Evolutionary conservation across 495 filamentous ascomycete genomes (phyloP).

Genomic region (Neurospora pannonica): DNA sequence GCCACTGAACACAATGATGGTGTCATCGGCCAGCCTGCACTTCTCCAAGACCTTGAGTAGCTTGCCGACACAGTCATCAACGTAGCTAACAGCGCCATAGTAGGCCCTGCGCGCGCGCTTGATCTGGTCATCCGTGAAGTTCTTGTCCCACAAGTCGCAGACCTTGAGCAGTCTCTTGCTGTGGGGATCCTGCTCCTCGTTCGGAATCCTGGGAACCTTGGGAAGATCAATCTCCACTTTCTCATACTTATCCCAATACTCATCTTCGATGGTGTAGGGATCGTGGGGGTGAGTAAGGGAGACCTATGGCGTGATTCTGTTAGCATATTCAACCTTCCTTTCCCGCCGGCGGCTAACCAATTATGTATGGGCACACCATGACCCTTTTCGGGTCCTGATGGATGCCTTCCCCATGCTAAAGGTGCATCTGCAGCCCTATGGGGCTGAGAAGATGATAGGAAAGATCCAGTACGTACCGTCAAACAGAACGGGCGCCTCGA

Average conservation of each 20-base stretch:
- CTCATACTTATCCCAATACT: slow-evolving; percentile 86
- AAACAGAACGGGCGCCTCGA: slow-evolving; percentile 68
- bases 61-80: slow-evolving; percentile 78
- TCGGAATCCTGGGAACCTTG: slow-evolving; percentile 53
- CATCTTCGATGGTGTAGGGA: slow-evolving; percentile 78
- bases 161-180: slow-evolving; percentile 71
- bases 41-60: slow-evolving; percentile 62
- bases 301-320: slow-evolving; percentile 31
- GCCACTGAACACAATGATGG: slow-evolving; percentile 77
- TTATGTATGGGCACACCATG: neutral
- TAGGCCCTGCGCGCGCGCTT: slow-evolving; percentile 73
- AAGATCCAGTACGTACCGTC: slow-evolving; percentile 39
- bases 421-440: neutral
- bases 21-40: slow-evolving; percentile 68
- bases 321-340: neutral
- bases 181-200: slow-evolving; percentile 73
- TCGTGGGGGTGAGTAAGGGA: slow-evolving; percentile 89
- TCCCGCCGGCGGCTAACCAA: slow-evolving; percentile 1
- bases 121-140: slow-evolving; percentile 71
- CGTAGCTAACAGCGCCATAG: slow-evolving; percentile 81
- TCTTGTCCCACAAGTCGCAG: slow-evolving; percentile 67
- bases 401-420: neutral
- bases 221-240: slow-evolving; percentile 76
- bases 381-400: neutral
- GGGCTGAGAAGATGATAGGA: neutral